A percentile compares a stretch with the other conserved stretches of the same genome.
These are phyloP conservation scores for Insectozyma bohioensis DNA, from an alignment of 1,139 yeast species.

Conservation along the genomic window DNA sequence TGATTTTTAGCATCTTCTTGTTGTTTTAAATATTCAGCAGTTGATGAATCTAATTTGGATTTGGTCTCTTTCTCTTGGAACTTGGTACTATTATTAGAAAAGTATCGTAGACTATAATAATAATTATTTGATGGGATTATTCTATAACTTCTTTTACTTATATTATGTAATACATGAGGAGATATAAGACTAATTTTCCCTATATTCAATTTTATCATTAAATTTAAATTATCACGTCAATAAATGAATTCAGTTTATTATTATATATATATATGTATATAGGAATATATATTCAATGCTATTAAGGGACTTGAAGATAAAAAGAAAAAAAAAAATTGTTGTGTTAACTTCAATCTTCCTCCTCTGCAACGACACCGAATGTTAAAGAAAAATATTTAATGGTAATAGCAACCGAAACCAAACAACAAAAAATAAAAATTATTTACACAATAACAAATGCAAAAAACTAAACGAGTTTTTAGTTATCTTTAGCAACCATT, in stretches of 20 bases:
- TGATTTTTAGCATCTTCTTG: constrained; percentile 1
- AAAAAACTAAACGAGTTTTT: too few species aligned
- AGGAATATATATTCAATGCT: constrained; percentile 51
- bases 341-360: too few species aligned
- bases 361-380: too few species aligned
- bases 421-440: too few species aligned
- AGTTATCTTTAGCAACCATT: too few species aligned
- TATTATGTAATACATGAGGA: not conserved
- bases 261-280: constrained; percentile 40
- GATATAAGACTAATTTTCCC: not conserved
- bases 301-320: not conserved
- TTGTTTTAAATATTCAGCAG: constrained; percentile 3
- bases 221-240: constrained; percentile 30
- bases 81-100: not conserved
- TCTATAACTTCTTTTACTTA: not conserved
- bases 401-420: constrained; percentile 2
- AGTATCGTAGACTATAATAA: not conserved
- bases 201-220: constrained; percentile 42
- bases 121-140: not conserved
- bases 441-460: too few species aligned
- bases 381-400: too few species aligned
- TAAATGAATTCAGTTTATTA: constrained; percentile 45
- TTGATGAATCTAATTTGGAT: constrained; percentile 3
- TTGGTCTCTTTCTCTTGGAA: not conserved
- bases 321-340: constrained; percentile 1